phyloP scores from a whole-genome alignment of 768 basidiomycete species.

The Kwoniella mangroviensis region DNA sequence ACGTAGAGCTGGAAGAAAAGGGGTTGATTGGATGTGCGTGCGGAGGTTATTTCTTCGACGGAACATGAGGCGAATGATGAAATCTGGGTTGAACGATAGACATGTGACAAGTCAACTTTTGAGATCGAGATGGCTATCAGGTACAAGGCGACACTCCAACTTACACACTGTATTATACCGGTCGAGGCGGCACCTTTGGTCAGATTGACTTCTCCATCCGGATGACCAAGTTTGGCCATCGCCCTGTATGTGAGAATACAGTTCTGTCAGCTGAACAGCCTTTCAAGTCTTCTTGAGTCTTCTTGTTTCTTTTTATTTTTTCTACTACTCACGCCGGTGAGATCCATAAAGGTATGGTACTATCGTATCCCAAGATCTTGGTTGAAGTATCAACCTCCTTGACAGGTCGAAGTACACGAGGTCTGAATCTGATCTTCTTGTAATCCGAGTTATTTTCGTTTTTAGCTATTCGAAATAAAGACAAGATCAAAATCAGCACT shows the following conservation, averaged over 20 bases:
- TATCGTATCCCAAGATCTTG: slow-evolving; percentile 66
- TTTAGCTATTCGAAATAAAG: slow-evolving; percentile 25
- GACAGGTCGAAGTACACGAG: slow-evolving; percentile 66
- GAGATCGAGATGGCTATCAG: background rate
- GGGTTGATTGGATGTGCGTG: slow-evolving; percentile 44
- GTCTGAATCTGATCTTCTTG: slow-evolving; percentile 78
- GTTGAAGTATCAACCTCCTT: slow-evolving; percentile 53
- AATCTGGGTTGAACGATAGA: slow-evolving; percentile 38
- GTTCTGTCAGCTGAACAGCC: too few relatives aligned
- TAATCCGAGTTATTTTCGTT: slow-evolving; percentile 63
- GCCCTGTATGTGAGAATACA: too few relatives aligned
- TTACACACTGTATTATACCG: slow-evolving; percentile 71
- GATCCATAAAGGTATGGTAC: slow-evolving; percentile 79
- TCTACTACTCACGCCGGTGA: slow-evolving; percentile 70
- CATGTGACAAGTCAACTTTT: background rate
- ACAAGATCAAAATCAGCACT: too few relatives aligned
- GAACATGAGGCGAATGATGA: slow-evolving; percentile 58
- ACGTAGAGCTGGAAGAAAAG: slow-evolving; percentile 71
- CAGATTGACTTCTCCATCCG: slow-evolving; percentile 80
- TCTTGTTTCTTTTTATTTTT: too few relatives aligned
- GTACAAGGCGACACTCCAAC: slow-evolving; percentile 12
- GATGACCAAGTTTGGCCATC: slow-evolving; percentile 71
- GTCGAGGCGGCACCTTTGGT: slow-evolving; percentile 69
- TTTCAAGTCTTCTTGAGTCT: too few relatives aligned
- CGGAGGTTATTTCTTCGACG: slow-evolving; percentile 57